Evolutionary conservation across 257 asterid genomes (phyloP).

Genomic region (Echium plantagineum): DNA sequence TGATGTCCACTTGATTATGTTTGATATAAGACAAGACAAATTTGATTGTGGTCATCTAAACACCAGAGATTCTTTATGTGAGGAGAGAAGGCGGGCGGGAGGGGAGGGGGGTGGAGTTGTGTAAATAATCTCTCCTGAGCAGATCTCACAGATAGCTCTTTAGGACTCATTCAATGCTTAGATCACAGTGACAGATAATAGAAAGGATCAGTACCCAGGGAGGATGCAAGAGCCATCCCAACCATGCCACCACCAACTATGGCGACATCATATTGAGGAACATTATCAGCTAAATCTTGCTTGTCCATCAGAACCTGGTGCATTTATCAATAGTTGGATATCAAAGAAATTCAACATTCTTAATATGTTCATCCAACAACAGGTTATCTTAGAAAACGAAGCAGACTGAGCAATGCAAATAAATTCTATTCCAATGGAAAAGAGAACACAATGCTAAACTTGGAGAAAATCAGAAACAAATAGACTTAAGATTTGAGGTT

Average conservation of each 20-base stretch:
- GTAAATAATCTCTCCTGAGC: no score
- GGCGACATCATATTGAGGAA: slow-evolving; percentile 73
- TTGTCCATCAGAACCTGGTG: slow-evolving; percentile 33
- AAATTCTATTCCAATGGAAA: background rate
- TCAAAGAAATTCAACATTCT: slow-evolving; percentile 5
- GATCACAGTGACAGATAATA: background rate
- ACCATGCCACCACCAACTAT: slow-evolving; percentile 99
- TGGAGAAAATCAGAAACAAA: background rate
- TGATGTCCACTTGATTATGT: no score
- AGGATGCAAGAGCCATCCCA: slow-evolving; percentile 92
- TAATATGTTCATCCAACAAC: background rate
- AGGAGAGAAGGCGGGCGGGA: no score
- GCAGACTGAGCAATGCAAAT: background rate
- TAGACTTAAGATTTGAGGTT: background rate
- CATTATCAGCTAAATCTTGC: slow-evolving; percentile 16
- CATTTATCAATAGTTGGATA: slow-evolving; percentile 4
- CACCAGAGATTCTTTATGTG: no score
- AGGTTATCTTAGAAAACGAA: background rate
- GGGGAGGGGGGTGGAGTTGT: no score
- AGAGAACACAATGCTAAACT: background rate
- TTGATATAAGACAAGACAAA: no score
- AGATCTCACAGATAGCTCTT: no score
- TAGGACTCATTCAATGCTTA: no score
- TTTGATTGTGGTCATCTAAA: no score
- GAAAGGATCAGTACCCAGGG: slow-evolving; percentile 43